Evolutionary conservation across 164 flowering plant genomes (phyloP).

Genomic region (Brasenia schreberi): DNA sequence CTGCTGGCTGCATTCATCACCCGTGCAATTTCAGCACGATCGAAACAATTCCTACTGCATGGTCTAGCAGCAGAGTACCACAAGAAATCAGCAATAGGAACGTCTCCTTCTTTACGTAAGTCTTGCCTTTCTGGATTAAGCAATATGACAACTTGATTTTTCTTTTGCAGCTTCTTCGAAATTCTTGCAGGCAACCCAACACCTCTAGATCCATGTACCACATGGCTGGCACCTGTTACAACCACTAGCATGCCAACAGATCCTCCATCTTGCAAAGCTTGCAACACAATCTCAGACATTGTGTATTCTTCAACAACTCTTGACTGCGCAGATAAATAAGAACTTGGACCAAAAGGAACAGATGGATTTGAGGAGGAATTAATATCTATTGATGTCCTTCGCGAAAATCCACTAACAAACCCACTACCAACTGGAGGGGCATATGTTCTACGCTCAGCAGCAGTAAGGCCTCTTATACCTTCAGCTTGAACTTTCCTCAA

Average conservation of each 20-base stretch:
- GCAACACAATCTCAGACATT: slow-evolving; percentile 70
- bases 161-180: slow-evolving; percentile 78
- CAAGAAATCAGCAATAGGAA: slow-evolving; percentile 88
- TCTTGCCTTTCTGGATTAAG: slow-evolving; percentile 90
- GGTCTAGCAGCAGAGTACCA: slow-evolving; percentile 98
- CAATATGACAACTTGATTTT: slow-evolving; percentile 75
- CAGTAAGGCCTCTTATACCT: slow-evolving; percentile 78
- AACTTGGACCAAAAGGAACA: slow-evolving; percentile 74
- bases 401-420: slow-evolving; percentile 73
- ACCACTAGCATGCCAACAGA: slow-evolving; percentile 66
- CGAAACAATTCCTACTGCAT: slow-evolving; percentile 87
- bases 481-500: slow-evolving; percentile 87
- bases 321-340: slow-evolving; percentile 80
- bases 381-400: slow-evolving; percentile 41
- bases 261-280: slow-evolving; percentile 52
- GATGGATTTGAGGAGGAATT: slow-evolving; percentile 30
- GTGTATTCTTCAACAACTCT: slow-evolving; percentile 78
- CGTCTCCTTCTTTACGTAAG: slow-evolving; percentile 86
- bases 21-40: slow-evolving; percentile 95
- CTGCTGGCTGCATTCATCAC: slow-evolving; percentile 98
- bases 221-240: slow-evolving; percentile 90
- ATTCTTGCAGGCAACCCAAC: slow-evolving; percentile 90
- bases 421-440: slow-evolving; percentile 97
- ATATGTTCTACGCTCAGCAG: slow-evolving; percentile 58
- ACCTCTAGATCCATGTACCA: slow-evolving; percentile 77